Evolutionary conservation across 2,329 filamentous ascomycete species (phyloP).

Genomic region (Neophaeococcomyces mojaviensis): DNA sequence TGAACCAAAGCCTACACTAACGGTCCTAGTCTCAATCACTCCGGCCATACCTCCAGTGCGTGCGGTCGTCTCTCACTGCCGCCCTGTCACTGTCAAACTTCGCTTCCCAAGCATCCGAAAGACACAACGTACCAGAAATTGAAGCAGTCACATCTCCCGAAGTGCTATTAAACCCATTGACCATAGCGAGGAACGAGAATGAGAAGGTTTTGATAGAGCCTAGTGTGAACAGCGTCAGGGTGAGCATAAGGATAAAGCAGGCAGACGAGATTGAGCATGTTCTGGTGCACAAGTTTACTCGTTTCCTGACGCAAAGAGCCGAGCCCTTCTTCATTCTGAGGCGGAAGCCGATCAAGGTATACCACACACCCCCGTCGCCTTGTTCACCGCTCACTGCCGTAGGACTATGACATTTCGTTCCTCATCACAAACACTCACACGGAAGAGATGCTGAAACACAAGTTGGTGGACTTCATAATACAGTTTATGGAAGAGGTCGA

Average conservation of each 20-base stretch:
- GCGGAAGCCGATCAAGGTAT: slow-evolving; percentile 87
- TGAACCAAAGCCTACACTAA: slow-evolving; percentile 25
- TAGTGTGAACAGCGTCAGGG: slow-evolving; percentile 90
- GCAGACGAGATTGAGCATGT: slow-evolving; percentile 98
- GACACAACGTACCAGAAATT: slow-evolving; percentile 96
- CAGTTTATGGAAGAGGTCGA: slow-evolving; percentile 99
- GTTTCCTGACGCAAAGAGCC: slow-evolving; percentile 90
- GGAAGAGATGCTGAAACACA: slow-evolving; percentile 97
- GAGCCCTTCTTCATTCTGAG: slow-evolving; percentile 95
- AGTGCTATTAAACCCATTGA: slow-evolving; percentile 83
- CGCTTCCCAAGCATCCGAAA: slow-evolving; percentile 89
- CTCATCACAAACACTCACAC: slow-evolving; percentile 98
- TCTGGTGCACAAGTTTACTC: slow-evolving; percentile 94
- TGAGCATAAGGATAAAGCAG: slow-evolving; percentile 99
- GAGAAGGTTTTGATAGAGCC: slow-evolving; percentile 95
- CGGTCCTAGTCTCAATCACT: slow-evolving; percentile 76
- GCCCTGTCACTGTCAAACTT: slow-evolving; percentile 94
- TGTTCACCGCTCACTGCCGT: slow-evolving; percentile 5
- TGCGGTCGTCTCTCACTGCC: slow-evolving; percentile 86
- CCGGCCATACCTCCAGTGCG: slow-evolving; percentile 91
- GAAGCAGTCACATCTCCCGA: slow-evolving; percentile 90
- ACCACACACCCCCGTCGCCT: slow-evolving; percentile 20
- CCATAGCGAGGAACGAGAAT: slow-evolving; percentile 90
- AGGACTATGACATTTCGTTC: slow-evolving; percentile 99
- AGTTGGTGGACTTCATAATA: slow-evolving; percentile 97